A percentile compares a stretch with the other conserved stretches of the same genome.
These are phyloP conservation scores for Decorospora gaudefroyi DNA, from an alignment of 2,329 filamentous ascomycete genomes.

Conservation along the genomic window DNA sequence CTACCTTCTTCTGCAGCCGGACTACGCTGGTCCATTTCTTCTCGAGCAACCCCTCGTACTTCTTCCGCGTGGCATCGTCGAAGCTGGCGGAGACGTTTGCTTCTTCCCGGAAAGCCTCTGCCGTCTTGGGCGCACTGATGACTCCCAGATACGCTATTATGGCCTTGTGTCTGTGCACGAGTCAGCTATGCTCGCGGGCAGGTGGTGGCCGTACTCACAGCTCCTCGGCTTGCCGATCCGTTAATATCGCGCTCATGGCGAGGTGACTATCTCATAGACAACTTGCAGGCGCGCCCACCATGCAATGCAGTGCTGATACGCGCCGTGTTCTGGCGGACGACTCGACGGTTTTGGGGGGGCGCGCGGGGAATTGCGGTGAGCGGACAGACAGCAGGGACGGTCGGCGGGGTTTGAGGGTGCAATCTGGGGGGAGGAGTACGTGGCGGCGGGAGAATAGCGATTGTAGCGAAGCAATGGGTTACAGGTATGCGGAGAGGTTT, in stretches of 20 bases:
- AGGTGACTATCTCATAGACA: conserved; percentile 28
- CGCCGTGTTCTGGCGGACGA: conserved; percentile 6
- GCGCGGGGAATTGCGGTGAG: conserved; percentile 32
- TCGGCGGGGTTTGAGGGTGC: conserved; percentile 10
- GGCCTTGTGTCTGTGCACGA: conserved; percentile 91
- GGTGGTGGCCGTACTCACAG: conserved; percentile 63
- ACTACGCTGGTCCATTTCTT: conserved; percentile 99
- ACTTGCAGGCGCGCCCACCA: conserved; percentile 36
- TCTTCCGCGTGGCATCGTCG: conserved; percentile 82
- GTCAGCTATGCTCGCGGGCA: conserved; percentile 14
- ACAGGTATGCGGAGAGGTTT: background rate
- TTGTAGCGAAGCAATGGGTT: conserved; percentile 8
- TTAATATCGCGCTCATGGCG: conserved; percentile 75
- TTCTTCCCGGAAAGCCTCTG: conserved; percentile 75
- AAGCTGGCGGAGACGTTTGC: conserved; percentile 73
- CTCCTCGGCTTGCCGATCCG: conserved; percentile 81
- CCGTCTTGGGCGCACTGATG: conserved; percentile 70
- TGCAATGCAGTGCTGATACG: conserved; percentile 26
- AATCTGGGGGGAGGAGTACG: conserved; percentile 2
- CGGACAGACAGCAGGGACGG: conserved; percentile 2
- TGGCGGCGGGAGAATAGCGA: conserved; percentile 9
- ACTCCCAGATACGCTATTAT: conserved; percentile 86
- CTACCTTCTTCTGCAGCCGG: conserved; percentile 89
- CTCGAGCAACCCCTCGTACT: conserved; percentile 91
- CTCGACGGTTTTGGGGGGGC: conserved; percentile 23